Percentiles rank a stretch among this genome's conserved stretches.
Evolutionary conservation across 208 protist species (phyloP).

Genomic region (Leishmania tropica): DNA sequence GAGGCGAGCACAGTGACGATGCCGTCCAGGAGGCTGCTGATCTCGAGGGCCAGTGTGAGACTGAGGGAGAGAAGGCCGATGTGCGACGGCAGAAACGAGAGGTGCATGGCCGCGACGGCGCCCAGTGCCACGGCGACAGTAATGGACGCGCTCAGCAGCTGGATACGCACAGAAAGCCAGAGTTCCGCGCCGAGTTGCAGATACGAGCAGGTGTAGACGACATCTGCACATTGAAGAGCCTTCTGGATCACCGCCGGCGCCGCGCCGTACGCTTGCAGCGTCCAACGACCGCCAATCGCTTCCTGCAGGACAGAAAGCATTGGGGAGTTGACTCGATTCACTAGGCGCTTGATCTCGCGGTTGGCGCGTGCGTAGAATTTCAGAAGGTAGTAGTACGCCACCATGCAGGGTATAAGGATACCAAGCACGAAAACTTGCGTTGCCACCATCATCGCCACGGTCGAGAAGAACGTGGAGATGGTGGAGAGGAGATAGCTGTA

Average conservation of each 20-base stretch:
- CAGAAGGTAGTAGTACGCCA: constrained; percentile 80
- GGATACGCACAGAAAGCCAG: constrained; percentile 90
- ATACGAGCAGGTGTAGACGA: constrained; percentile 41
- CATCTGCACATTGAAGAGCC: constrained; percentile 33
- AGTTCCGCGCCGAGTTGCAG: constrained; percentile 44
- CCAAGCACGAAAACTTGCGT: constrained; percentile 24
- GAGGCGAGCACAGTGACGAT: constrained; percentile 27
- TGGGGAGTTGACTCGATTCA: constrained; percentile 83
- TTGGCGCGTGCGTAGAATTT: constrained; percentile 76
- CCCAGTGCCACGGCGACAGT: constrained; percentile 2
- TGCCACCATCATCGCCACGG: constrained; percentile 19
- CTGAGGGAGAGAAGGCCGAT: constrained; percentile 61
- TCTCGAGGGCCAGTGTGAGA: constrained; percentile 57
- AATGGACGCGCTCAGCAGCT: constrained; percentile 63
- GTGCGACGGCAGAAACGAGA: constrained; percentile 4
- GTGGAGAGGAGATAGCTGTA: constrained; percentile 29
- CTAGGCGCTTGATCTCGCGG: constrained; percentile 87
- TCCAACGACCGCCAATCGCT: constrained; percentile 48
- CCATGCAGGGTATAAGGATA: constrained; percentile 40
- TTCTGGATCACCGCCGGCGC: constrained; percentile 20
- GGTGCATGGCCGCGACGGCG: constrained; percentile 1
- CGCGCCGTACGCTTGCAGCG: constrained; percentile 75
- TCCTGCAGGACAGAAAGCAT: constrained; percentile 93
- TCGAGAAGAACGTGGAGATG: constrained; percentile 23
- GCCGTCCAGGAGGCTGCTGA: constrained; percentile 32